These are phyloP conservation scores for Magnolia changhungtana DNA, from an alignment of 164 flowering plant species.

Conservation along the genomic window DNA sequence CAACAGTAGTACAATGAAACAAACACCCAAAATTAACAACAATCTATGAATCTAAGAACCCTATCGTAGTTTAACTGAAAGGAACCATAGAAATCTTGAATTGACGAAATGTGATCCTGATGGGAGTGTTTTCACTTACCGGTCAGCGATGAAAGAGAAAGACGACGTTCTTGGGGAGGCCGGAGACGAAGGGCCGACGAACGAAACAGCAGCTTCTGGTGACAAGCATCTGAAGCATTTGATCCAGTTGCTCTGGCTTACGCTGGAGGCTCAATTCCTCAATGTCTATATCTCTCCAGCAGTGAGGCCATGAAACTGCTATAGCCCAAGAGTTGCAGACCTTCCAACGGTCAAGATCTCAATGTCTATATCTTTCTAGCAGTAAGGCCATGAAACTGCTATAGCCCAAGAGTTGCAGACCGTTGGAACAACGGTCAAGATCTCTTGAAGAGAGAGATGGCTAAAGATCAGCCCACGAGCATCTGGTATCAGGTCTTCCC, in stretches of 20 bases:
- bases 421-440: too few species aligned
- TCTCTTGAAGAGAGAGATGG: constrained; percentile 61
- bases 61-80: too few species aligned
- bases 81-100: too few species aligned
- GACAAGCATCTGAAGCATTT: constrained; percentile 55
- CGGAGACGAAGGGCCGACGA: constrained; percentile 50
- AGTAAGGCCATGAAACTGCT: constrained; percentile 72
- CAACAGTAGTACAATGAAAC: too few species aligned
- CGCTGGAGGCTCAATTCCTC: constrained; percentile 60
- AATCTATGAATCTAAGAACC: too few species aligned
- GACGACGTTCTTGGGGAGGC: constrained; percentile 30
- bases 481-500: constrained; percentile 84
- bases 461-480: constrained; percentile 71
- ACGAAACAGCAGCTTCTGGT: constrained; percentile 55
- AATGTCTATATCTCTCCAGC: constrained; percentile 94
- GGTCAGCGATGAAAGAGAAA: too few species aligned
- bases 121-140: too few species aligned
- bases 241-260: constrained; percentile 32
- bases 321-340: constrained; percentile 85
- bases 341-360: constrained; percentile 68
- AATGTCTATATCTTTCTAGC: constrained; percentile 94
- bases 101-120: too few species aligned
- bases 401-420: too few species aligned
- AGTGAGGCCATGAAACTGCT: constrained; percentile 72
- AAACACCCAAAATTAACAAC: too few species aligned